Evolutionary conservation across 495 filamentous ascomycete genomes (phyloP).

Genomic region (Pseudomonodictys pantanalensis): DNA sequence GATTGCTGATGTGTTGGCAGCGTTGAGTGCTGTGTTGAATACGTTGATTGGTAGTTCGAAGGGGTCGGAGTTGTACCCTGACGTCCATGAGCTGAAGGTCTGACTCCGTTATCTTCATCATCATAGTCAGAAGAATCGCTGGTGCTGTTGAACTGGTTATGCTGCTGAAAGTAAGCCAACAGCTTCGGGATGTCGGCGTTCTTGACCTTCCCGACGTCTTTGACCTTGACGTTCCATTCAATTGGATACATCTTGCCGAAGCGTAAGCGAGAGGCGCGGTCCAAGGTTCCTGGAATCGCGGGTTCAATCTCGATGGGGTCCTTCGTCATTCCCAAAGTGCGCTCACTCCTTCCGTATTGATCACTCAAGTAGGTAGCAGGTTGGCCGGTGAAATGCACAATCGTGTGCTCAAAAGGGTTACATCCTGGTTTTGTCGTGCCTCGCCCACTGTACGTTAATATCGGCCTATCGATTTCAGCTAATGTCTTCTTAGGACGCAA

Average conservation of each 20-base stretch:
- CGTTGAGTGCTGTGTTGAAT: no score
- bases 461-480: background rate
- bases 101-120: no score
- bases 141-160: no score
- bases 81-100: no score
- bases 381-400: background rate
- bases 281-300: background rate
- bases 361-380: background rate
- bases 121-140: no score
- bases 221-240: conserved; percentile 11
- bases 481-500: conserved; percentile 21
- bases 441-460: background rate
- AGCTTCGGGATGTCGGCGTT: conserved; percentile 35
- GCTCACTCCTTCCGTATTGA: no score
- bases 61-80: no score
- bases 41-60: no score
- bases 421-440: background rate
- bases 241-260: background rate
- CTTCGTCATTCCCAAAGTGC: conserved; percentile 10
- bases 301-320: conserved; percentile 5
- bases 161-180: conserved; percentile 26
- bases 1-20: no score
- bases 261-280: background rate
- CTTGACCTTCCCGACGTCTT: conserved; percentile 38
- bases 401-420: background rate